Conservation (phyloP, 2,329 filamentous ascomycete genomes). For the Fusarium chaquense region DNA sequence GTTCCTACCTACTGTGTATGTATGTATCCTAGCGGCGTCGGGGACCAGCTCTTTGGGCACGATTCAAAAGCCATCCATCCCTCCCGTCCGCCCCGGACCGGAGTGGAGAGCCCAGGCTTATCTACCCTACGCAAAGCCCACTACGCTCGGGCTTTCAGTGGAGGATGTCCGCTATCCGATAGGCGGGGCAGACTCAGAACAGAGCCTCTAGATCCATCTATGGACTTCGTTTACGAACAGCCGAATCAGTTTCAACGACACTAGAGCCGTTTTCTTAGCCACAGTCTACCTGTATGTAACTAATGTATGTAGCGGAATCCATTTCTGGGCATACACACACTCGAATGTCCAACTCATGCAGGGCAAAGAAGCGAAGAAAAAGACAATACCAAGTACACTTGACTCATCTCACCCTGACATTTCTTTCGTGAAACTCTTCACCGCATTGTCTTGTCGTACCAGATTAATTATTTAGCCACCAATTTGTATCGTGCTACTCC, state of each 20-base stretch:
- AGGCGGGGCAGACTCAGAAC: conserved; percentile 35
- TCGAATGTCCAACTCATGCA: conserved; percentile 19
- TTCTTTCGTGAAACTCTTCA: conserved; percentile 29
- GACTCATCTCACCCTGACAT: not conserved
- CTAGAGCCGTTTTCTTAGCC: conserved; percentile 6
- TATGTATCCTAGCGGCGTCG: conserved; percentile 19
- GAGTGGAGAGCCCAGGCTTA: conserved; percentile 10
- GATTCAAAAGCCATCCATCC: conserved; percentile 6
- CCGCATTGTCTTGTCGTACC: conserved; percentile 37
- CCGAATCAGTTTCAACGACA: conserved; percentile 22
- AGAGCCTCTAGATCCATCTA: conserved; percentile 36
- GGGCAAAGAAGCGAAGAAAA: conserved; percentile 33
- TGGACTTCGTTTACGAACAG: conserved; percentile 18
- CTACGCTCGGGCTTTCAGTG: conserved; percentile 28
- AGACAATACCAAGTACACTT: conserved; percentile 3
- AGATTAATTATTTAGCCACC: conserved; percentile 22
- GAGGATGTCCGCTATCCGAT: conserved; percentile 10
- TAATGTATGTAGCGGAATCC: conserved; percentile 1
- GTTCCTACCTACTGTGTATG: not conserved
- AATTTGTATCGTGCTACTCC: not conserved
- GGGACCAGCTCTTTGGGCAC: conserved; percentile 32
- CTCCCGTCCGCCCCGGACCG: conserved; percentile 26
- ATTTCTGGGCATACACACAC: conserved; percentile 1
- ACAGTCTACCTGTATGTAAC: not conserved
- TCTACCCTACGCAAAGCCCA: conserved; percentile 4